Percentiles rank a stretch among this genome's conserved stretches.
Evolutionary conservation across 345 rosid species (phyloP).

Genomic region (Raphanus raphanistrum): DNA sequence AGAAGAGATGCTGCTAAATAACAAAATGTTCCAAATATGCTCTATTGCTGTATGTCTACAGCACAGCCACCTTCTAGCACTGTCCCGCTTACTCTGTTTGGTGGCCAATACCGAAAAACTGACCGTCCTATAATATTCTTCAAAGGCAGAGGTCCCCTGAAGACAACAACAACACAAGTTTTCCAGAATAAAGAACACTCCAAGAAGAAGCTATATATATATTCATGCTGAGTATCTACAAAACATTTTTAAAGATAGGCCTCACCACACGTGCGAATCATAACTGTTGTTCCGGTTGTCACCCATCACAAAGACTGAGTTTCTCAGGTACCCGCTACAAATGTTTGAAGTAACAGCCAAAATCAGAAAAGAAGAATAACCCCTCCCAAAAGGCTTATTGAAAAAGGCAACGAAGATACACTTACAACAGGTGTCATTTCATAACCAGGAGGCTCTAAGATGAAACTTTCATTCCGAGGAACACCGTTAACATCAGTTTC

Average conservation of each 20-base stretch:
- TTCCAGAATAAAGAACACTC: slow-evolving; percentile 9
- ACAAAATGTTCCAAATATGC: slow-evolving; percentile 15
- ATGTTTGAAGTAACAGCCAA: not conserved
- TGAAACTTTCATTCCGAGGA: slow-evolving; percentile 63
- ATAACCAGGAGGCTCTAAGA: slow-evolving; percentile 74
- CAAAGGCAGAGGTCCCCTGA: slow-evolving; percentile 91
- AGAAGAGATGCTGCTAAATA: too few species aligned
- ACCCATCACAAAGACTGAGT: slow-evolving; percentile 94
- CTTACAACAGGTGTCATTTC: slow-evolving; percentile 82
- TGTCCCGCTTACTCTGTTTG: slow-evolving; percentile 71
- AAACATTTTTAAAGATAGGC: not conserved
- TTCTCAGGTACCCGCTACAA: slow-evolving; percentile 70
- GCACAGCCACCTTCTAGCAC: slow-evolving; percentile 67
- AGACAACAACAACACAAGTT: slow-evolving; percentile 20
- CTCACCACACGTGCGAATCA: slow-evolving; percentile 94
- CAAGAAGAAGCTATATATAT: slow-evolving; percentile 11
- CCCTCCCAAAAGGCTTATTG: not conserved
- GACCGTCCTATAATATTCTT: slow-evolving; percentile 94
- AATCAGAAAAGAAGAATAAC: not conserved
- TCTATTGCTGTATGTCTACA: slow-evolving; percentile 52
- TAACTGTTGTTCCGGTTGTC: slow-evolving; percentile 96
- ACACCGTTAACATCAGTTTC: slow-evolving; percentile 75
- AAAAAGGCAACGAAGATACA: slow-evolving; percentile 29
- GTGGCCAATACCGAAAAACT: slow-evolving; percentile 90
- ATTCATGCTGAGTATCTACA: not conserved